Conservation (phyloP, 257 asterid species). For the Solanum bukasovii region DNA sequence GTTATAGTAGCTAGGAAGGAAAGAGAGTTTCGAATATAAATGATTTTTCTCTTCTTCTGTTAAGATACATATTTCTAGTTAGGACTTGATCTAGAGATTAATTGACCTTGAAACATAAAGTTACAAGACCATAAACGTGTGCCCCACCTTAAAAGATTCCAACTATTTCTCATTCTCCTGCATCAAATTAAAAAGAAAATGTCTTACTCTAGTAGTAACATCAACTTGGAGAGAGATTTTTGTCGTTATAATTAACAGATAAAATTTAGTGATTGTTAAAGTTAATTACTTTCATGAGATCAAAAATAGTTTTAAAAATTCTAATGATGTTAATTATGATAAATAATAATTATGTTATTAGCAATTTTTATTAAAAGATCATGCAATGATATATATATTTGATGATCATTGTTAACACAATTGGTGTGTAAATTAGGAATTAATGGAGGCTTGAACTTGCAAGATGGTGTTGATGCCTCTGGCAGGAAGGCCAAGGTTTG, state of each 20-base stretch:
- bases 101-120: no score
- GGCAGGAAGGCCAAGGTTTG: constrained; percentile 75
- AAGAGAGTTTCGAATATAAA: background rate
- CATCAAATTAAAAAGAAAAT: background rate
- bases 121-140: no score
- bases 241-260: background rate
- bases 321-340: background rate
- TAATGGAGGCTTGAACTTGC: constrained; percentile 60
- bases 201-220: background rate
- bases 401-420: background rate
- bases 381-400: no score
- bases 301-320: background rate
- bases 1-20: background rate
- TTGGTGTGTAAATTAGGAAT: constrained; percentile 22
- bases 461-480: constrained; percentile 70
- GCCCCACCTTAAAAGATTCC: background rate
- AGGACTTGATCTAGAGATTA: background rate
- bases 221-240: background rate
- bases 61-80: no score
- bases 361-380: no score
- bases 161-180: background rate
- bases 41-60: no score
- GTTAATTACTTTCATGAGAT: background rate
- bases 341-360: no score
- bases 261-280: background rate